Percentiles rank a stretch among this genome's conserved stretches.
Evolutionary conservation across 495 filamentous ascomycete species (phyloP).

Genomic region (Neurospora sp.): DNA sequence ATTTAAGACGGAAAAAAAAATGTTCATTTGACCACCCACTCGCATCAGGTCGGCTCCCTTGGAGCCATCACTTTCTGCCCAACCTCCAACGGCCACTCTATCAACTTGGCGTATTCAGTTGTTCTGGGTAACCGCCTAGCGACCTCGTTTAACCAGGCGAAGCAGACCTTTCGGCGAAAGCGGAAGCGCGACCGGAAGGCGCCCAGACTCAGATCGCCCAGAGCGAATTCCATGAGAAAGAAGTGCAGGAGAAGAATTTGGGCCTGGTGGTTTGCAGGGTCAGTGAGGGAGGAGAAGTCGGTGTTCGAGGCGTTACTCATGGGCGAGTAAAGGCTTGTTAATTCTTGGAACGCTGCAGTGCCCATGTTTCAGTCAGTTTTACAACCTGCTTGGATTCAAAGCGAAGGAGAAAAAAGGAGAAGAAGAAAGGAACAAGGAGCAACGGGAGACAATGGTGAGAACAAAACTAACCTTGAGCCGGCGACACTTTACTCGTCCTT

Average conservation of each 20-base stretch:
- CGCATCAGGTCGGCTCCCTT: neutral
- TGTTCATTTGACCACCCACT: neutral
- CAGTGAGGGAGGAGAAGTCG: constrained; percentile 36
- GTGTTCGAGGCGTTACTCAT: constrained; percentile 17
- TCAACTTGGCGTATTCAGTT: constrained; percentile 7
- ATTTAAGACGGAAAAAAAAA: too few relatives aligned
- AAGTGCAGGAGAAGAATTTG: constrained; percentile 44
- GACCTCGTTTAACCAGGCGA: constrained; percentile 13
- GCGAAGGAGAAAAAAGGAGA: neutral
- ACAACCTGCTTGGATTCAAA: neutral
- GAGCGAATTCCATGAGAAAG: constrained; percentile 19
- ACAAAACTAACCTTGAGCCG: constrained; percentile 15
- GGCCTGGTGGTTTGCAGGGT: constrained; percentile 30
- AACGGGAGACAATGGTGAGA: neutral
- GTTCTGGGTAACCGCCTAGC: constrained; percentile 4
- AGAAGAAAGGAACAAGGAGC: neutral
- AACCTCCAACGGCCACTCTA: constrained; percentile 16
- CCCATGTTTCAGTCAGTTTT: neutral
- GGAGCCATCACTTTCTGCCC: neutral
- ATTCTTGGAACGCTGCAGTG: constrained; percentile 14
- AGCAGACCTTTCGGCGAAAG: constrained; percentile 9
- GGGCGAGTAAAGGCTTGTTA: constrained; percentile 9
- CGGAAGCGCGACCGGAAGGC: constrained; percentile 2
- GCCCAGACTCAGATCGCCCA: constrained; percentile 13
- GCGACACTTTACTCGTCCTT: constrained; percentile 7